Conservation (phyloP, 495 filamentous ascomycete genomes). For the Trichoderma erinaceum region DNA sequence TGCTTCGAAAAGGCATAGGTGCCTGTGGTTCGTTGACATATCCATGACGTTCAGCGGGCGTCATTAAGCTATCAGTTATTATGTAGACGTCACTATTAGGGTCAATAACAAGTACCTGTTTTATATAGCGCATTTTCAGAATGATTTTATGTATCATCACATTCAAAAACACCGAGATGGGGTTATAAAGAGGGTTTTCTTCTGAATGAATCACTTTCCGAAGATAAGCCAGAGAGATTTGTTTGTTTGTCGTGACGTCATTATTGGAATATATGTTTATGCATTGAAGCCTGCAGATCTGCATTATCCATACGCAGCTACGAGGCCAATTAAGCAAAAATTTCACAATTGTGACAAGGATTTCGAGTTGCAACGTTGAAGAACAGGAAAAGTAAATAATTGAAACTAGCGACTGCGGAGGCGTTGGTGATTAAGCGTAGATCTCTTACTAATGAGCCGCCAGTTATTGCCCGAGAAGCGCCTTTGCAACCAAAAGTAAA, state of each 20-base stretch:
- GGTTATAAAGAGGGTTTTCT: not conserved
- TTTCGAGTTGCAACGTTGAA: no score
- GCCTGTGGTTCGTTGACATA: not conserved
- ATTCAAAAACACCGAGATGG: no score
- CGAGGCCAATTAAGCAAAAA: no score
- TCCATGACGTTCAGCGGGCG: not conserved
- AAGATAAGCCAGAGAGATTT: not conserved
- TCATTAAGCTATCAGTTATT: not conserved
- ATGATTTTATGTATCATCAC: no score
- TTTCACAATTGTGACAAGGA: no score
- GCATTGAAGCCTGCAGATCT: not conserved
- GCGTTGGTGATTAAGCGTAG: no score
- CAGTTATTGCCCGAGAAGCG: no score
- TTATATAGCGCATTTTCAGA: not conserved
- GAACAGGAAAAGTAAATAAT: no score
- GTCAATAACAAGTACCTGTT: not conserved
- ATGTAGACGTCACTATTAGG: not conserved
- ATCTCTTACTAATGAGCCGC: no score
- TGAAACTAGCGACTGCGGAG: no score
- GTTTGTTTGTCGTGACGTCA: not conserved
- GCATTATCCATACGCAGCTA: not conserved
- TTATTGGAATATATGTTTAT: no score
- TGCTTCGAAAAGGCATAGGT: not conserved
- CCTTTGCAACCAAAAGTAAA: no score
- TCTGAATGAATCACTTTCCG: not conserved